A percentile compares a stretch with the other conserved stretches of the same genome.
Conservation (phyloP, 805 yeast genomes). For the Teunomyces pallodes region DNA sequence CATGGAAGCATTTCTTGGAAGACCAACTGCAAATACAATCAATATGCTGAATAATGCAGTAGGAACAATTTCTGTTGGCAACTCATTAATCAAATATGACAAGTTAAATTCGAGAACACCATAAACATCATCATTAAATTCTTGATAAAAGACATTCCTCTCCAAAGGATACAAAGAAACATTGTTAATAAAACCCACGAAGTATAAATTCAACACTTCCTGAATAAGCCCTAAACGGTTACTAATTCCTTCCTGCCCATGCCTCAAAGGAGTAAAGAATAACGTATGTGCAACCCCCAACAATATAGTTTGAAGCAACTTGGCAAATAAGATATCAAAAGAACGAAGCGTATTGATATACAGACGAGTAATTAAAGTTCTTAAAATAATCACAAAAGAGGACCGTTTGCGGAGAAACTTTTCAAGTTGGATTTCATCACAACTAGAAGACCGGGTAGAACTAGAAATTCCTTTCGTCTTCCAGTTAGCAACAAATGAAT, state of each 20-base stretch:
- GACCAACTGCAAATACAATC: slow-evolving; percentile 21
- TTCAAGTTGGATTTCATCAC: not conserved
- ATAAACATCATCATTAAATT: slow-evolving; percentile 22
- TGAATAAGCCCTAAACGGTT: slow-evolving; percentile 26
- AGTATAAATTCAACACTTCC: slow-evolving; percentile 21
- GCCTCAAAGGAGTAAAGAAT: slow-evolving; percentile 22
- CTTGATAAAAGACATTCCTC: slow-evolving; percentile 25
- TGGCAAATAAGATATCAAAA: slow-evolving; percentile 18
- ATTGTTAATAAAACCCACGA: slow-evolving; percentile 25
- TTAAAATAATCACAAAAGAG: slow-evolving; percentile 8
- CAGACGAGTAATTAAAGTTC: slow-evolving; percentile 16
- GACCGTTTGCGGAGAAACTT: slow-evolving; percentile 2
- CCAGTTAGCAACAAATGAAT: slow-evolving; percentile 29
- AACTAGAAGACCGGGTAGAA: not conserved
- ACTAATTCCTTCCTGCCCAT: slow-evolving; percentile 18
- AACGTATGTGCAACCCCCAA: slow-evolving; percentile 20
- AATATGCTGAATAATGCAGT: slow-evolving; percentile 18
- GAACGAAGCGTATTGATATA: slow-evolving; percentile 19
- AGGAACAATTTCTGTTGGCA: slow-evolving; percentile 24
- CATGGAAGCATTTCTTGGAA: slow-evolving; percentile 23
- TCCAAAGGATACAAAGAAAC: slow-evolving; percentile 22
- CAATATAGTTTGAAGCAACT: slow-evolving; percentile 16
- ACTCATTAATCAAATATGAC: slow-evolving; percentile 22
- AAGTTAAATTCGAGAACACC: slow-evolving; percentile 19
- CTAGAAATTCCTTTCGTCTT: not conserved